Conservation (phyloP, 192 early-diverging fungal genomes). For the Coemansia sp. region DNA sequence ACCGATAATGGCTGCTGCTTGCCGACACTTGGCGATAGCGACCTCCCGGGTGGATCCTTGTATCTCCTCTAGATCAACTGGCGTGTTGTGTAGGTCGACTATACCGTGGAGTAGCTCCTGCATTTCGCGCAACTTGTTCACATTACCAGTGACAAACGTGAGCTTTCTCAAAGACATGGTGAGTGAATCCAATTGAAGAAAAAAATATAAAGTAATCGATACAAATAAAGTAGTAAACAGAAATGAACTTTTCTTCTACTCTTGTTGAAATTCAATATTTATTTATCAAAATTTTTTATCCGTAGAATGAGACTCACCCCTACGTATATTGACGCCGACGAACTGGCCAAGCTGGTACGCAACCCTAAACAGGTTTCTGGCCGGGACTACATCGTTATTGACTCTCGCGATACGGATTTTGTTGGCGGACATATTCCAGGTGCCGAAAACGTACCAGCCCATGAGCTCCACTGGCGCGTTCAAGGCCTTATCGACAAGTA, state of each 20-base stretch:
- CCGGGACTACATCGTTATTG: constrained; percentile 74
- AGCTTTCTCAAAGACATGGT: constrained; percentile 53
- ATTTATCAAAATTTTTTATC: background rate
- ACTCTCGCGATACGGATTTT: constrained; percentile 70
- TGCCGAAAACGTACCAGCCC: constrained; percentile 75
- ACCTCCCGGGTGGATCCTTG: constrained; percentile 86
- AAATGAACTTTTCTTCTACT: background rate
- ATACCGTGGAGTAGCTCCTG: constrained; percentile 73
- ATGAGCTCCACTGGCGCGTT: constrained; percentile 59
- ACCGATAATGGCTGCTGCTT: constrained; percentile 69
- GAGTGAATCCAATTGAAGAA: background rate
- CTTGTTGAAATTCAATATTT: background rate
- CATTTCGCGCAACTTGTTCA: constrained; percentile 93
- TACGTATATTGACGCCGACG: constrained; percentile 30
- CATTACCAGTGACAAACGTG: constrained; percentile 95
- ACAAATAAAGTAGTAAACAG: background rate
- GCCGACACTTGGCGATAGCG: constrained; percentile 77
- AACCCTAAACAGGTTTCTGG: constrained; percentile 63
- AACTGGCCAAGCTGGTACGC: constrained; percentile 62
- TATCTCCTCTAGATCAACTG: constrained; percentile 87
- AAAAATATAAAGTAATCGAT: background rate
- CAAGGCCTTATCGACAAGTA: constrained; percentile 59
- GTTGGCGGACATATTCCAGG: constrained; percentile 80
- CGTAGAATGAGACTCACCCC: background rate
- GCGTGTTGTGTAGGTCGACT: constrained; percentile 69